Evolutionary conservation across 371 early-diverging fungal species (phyloP).

Genomic region (Nematocida sp.): DNA sequence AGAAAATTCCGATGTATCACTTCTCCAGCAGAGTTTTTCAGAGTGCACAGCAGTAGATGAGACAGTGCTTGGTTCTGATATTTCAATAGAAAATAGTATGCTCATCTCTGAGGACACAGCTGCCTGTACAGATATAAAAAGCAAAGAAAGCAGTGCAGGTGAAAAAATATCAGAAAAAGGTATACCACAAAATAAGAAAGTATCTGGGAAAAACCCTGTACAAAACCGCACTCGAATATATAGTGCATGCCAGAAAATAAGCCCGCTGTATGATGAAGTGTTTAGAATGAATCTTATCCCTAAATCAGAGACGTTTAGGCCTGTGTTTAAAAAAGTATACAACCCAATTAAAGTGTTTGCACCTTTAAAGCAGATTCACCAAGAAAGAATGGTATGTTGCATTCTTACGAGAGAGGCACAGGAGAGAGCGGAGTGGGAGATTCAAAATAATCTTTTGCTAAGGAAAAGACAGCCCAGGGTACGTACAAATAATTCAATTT

Average conservation of each 20-base stretch:
- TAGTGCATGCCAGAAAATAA: no score
- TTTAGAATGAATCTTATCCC: slow-evolving; percentile 3
- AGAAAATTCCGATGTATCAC: no score
- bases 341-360: neutral
- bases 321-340: neutral
- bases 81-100: no score
- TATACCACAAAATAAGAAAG: neutral
- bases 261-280: no score
- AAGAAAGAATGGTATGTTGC: slow-evolving; percentile 3
- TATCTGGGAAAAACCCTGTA: no score
- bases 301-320: slow-evolving; percentile 8
- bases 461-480: neutral
- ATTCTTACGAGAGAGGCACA: slow-evolving; percentile 10
- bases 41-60: no score
- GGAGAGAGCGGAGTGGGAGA: slow-evolving; percentile 8
- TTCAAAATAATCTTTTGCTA: neutral
- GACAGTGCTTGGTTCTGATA: no score
- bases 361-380: neutral
- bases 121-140: neutral
- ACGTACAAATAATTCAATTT: slow-evolving; percentile 1
- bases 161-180: neutral
- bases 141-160: neutral
- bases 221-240: no score
- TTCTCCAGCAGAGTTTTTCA: no score
- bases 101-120: no score